These are phyloP conservation scores for Cornus florida DNA, from an alignment of 148 eudicot species.

Conservation along the genomic window DNA sequence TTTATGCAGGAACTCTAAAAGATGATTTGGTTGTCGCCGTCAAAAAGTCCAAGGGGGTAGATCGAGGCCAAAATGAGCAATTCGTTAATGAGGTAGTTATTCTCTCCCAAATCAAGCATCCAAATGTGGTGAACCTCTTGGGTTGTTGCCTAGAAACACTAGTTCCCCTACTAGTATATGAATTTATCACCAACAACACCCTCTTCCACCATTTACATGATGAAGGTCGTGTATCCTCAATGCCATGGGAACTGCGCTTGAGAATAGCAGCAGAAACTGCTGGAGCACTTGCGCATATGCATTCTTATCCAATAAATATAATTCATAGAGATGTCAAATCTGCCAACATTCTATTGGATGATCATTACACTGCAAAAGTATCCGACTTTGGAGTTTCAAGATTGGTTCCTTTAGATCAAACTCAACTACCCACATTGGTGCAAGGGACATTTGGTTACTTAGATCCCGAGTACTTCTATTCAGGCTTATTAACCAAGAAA, in stretches of 20 bases:
- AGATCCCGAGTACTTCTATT: slow-evolving; percentile 24
- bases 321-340: slow-evolving; percentile 26
- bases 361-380: slow-evolving; percentile 15
- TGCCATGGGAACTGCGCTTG: neutral
- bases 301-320: slow-evolving; percentile 8
- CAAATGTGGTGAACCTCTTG: neutral
- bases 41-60: neutral
- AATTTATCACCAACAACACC: no score
- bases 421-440: slow-evolving; percentile 20
- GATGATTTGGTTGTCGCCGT: neutral
- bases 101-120: neutral
- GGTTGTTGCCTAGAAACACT: slow-evolving; percentile 7
- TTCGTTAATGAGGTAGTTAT: neutral
- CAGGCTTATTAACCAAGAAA: slow-evolving; percentile 19
- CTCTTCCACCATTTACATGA: slow-evolving; percentile 18
- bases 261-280: slow-evolving; percentile 22
- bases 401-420: slow-evolving; percentile 14
- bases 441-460: slow-evolving; percentile 23
- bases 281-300: slow-evolving; percentile 22
- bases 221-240: neutral
- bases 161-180: slow-evolving; percentile 15
- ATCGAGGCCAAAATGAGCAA: neutral
- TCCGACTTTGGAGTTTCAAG: slow-evolving; percentile 25
- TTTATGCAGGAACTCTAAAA: neutral
- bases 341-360: slow-evolving; percentile 21